Percentiles rank a stretch among this genome's conserved stretches.
Evolutionary conservation across 2,329 filamentous ascomycete genomes (phyloP).

Genomic region (Aspergillus phoenicis): DNA sequence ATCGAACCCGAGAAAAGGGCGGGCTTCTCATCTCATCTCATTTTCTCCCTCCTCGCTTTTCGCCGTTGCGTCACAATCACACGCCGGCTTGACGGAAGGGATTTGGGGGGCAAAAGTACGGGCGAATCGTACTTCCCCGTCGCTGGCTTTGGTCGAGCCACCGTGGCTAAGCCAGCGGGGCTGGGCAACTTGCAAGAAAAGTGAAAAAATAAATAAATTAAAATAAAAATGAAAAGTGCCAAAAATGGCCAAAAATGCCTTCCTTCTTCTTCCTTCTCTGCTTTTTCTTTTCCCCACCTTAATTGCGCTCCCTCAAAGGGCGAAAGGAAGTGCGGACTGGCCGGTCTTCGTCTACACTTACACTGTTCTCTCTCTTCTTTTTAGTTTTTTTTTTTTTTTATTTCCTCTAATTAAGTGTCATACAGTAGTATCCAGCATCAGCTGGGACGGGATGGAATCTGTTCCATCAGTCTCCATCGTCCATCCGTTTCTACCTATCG

Average conservation of each 20-base stretch:
- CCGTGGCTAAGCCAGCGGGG: not conserved
- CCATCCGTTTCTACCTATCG: not conserved
- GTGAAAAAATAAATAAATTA: too few species aligned
- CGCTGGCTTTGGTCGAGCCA: not conserved
- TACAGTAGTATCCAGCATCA: not conserved
- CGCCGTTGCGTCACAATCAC: not conserved
- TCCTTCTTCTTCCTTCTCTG: not conserved
- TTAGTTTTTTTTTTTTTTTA: not conserved
- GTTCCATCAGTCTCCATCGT: not conserved
- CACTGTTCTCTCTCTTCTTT: too few species aligned
- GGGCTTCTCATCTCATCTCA: not conserved
- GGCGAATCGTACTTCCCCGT: not conserved
- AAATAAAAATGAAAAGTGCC: too few species aligned
- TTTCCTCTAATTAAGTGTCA: not conserved
- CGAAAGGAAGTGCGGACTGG: not conserved
- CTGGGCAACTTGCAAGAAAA: not conserved
- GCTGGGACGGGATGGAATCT: not conserved
- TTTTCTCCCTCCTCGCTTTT: not conserved
- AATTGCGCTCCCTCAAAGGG: not conserved
- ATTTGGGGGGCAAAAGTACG: conserved; percentile 3
- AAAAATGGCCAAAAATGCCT: not conserved
- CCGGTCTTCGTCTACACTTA: not conserved
- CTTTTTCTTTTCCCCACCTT: not conserved
- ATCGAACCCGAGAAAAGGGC: not conserved
- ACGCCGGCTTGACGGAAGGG: not conserved